Evolutionary conservation across 2,329 filamentous ascomycete genomes (phyloP).

Genomic region (Bertia moriformis): DNA sequence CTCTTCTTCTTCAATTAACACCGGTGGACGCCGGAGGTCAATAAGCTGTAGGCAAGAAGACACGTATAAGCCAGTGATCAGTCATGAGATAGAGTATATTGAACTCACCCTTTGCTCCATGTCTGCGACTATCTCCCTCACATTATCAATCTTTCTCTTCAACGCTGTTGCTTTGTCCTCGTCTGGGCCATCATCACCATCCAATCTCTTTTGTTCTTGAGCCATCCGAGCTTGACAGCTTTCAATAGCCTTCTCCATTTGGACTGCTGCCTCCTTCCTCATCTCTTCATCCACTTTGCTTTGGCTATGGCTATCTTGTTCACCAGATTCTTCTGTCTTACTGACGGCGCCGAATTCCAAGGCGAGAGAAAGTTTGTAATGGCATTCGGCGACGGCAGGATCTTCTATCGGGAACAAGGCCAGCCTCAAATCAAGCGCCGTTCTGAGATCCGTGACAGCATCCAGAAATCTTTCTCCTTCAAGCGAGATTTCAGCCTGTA

Average conservation of each 20-base stretch:
- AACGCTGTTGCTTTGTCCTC: conserved; percentile 23
- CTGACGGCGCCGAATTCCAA: conserved; percentile 48
- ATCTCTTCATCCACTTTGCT: conserved; percentile 32
- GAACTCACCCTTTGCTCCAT: conserved; percentile 39
- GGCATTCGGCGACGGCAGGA: conserved; percentile 43
- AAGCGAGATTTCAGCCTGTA: conserved; percentile 51
- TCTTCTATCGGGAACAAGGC: conserved; percentile 39
- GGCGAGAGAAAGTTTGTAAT: conserved; percentile 51
- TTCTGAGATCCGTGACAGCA: conserved; percentile 39
- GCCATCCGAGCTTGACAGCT: conserved; percentile 37
- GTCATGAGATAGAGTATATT: not conserved
- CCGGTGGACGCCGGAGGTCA: conserved; percentile 39
- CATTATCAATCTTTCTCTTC: conserved; percentile 33
- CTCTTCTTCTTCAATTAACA: conserved; percentile 22
- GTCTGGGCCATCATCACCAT: conserved; percentile 17
- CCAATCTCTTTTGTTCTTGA: conserved; percentile 31
- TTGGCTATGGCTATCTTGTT: conserved; percentile 6
- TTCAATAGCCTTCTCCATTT: conserved; percentile 46
- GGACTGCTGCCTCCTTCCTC: conserved; percentile 37
- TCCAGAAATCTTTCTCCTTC: conserved; percentile 49
- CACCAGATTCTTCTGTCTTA: conserved; percentile 10
- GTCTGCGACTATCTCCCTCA: conserved; percentile 44
- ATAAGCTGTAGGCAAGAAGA: conserved; percentile 27
- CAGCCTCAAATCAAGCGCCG: conserved; percentile 36
- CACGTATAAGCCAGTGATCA: conserved; percentile 2